A percentile compares a stretch with the other conserved stretches of the same genome.
These are phyloP conservation scores for Corylus americana DNA, from an alignment of 306 rosid species.

Conservation along the genomic window DNA sequence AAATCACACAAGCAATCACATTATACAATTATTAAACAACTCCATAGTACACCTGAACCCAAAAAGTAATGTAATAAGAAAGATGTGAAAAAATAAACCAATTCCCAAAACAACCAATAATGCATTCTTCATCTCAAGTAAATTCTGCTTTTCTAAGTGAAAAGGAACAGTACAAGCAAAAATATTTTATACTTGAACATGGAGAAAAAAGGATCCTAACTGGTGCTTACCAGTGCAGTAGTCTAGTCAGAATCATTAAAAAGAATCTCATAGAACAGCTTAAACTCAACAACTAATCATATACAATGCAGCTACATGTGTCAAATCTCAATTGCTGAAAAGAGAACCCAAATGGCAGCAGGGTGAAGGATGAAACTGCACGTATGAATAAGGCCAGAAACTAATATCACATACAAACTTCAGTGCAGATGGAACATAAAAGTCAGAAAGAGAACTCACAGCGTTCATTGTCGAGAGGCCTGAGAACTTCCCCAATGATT, in stretches of 20 bases:
- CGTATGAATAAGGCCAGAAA: not conserved
- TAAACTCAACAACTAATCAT: not conserved
- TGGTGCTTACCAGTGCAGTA: not conserved
- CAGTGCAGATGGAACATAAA: not conserved
- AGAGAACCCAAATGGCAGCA: slow-evolving; percentile 1
- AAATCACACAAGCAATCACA: slow-evolving; percentile 33
- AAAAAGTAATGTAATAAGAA: slow-evolving; percentile 9
- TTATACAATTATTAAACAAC: slow-evolving; percentile 18
- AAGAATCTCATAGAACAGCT: slow-evolving; percentile 12
- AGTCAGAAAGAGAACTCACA: slow-evolving; percentile 42
- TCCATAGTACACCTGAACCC: not conserved
- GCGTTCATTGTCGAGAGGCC: slow-evolving; percentile 96
- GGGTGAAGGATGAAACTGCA: slow-evolving; percentile 2
- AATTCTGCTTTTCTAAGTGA: not conserved
- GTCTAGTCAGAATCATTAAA: not conserved
- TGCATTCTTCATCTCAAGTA: not conserved
- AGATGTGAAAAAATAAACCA: not conserved
- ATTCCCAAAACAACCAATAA: not conserved
- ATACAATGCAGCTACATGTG: not conserved
- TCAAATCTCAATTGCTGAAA: not conserved
- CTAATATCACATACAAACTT: not conserved
- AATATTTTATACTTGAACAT: not conserved
- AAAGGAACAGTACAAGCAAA: not conserved
- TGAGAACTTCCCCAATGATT: slow-evolving; percentile 92
- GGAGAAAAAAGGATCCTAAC: not conserved